A percentile compares a stretch with the other conserved stretches of the same genome.
phyloP scores from a whole-genome alignment of 225 moss, liverwort and hornwort species.

The Anthoceros angustus region DNA sequence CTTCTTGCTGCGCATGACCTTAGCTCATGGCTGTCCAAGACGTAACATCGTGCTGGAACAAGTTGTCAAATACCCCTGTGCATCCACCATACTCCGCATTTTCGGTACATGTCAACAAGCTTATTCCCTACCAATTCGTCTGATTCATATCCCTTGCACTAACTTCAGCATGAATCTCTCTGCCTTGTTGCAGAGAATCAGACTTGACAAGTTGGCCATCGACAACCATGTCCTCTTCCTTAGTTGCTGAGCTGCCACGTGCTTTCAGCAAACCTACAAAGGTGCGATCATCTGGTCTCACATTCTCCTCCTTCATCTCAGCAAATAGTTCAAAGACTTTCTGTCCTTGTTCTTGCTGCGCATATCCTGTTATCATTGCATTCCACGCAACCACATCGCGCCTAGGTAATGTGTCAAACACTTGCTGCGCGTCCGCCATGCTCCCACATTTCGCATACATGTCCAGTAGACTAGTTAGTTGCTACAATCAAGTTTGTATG shows the following conservation, averaged over 20 bases:
- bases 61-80: neutral
- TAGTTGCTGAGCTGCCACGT: neutral
- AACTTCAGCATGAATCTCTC: neutral
- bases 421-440: neutral
- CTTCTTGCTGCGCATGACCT: too few species aligned
- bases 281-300: neutral
- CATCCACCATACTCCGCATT: neutral
- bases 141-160: neutral
- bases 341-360: neutral
- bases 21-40: neutral
- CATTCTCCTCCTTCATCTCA: neutral
- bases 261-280: neutral
- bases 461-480: neutral
- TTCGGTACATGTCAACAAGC: neutral
- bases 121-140: neutral
- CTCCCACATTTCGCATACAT: slow-evolving; percentile 2
- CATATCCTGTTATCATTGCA: neutral
- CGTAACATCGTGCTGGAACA: neutral
- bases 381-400: neutral
- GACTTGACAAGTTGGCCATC: neutral
- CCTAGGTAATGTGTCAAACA: neutral
- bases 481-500: neutral
- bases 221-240: neutral
- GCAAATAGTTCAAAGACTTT: neutral
- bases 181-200: neutral